Base-by-base conservation (phyloP, 345 rosid species). In the Boechera retrofracta region DNA sequence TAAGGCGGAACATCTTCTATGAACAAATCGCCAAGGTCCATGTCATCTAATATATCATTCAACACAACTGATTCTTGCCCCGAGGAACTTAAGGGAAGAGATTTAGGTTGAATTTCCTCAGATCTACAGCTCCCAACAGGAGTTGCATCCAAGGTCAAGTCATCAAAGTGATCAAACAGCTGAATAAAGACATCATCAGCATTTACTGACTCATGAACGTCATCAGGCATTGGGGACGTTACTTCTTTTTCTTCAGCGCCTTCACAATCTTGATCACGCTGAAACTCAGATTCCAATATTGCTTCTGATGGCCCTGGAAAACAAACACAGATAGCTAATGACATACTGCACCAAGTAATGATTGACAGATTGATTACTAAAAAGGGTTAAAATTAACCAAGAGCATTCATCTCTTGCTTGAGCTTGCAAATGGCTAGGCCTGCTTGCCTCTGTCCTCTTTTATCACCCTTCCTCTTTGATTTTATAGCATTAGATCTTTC, bases 351-450 rank as follows among this genome's bases (percentile, higher is more conserved):
- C 47, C 35, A 36, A 73, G 29, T 74, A 67, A 73, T 39, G 44
- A 45, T 66, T 67, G 66, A 28, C 44, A 68, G 26, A 73, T 9
- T 69, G 61, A 80, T 42, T 4, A 44, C 53, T 72, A 73, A 74
- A 24, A 72, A 74, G 49, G 56, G 72, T 52, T 51, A 28, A 72
- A 85, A 75, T 66, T 77, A 52, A 90, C 97, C 98, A 83, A 89
- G 85, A 76, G 89, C 88, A 77, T 93, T 81, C 78, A 94, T 83
- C 82, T 94, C 97, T 79, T 88, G 94, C 89, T 94, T 94, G 78
- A 94, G 91, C 83, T 86, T 83, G 74, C 88, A 87, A 75, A 94
- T 90, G 28, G 77, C 79, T 61, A 71, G 70, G 75, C 97, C 91
- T 29, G 94, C 91, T 77, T 72, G 83, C 71, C 85, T 92, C 84